Evolutionary conservation across 2,329 filamentous ascomycete species (phyloP).

Genomic region (Cytospora piceae): DNA sequence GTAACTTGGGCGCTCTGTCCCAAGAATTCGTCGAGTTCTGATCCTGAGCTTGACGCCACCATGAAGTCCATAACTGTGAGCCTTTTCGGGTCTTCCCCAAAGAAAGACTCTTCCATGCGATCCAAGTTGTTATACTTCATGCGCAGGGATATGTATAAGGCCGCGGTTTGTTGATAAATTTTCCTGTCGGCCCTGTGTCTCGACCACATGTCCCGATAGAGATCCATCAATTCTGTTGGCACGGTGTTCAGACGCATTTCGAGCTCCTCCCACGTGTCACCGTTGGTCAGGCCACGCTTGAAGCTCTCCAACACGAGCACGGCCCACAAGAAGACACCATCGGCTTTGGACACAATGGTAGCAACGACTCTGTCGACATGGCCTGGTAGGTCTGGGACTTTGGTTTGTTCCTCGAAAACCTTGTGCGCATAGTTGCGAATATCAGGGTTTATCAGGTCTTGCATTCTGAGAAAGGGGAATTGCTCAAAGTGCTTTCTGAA

Average conservation of each 20-base stretch:
- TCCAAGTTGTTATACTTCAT: not conserved
- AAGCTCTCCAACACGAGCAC: slow-evolving; percentile 1
- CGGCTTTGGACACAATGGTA: not conserved
- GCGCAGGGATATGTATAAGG: not conserved
- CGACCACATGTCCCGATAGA: slow-evolving; percentile 15
- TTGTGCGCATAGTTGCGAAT: not conserved
- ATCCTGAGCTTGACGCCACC: not conserved
- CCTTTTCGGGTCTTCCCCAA: too few relatives aligned
- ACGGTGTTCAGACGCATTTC: not conserved
- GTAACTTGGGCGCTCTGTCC: too few relatives aligned
- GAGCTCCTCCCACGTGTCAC: not conserved
- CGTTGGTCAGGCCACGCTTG: not conserved
- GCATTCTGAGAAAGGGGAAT: not conserved
- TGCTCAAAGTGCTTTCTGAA: not conserved
- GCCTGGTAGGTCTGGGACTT: too few relatives aligned
- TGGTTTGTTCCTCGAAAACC: not conserved
- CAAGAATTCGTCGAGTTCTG: too few relatives aligned
- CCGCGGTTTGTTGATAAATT: not conserved
- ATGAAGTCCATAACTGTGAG: not conserved
- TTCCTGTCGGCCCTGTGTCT: not conserved
- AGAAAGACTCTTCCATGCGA: too few relatives aligned
- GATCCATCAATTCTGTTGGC: not conserved
- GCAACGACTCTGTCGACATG: not conserved
- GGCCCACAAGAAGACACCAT: slow-evolving; percentile 11
- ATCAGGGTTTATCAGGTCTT: not conserved